Base-by-base conservation (phyloP, 192 early-diverging fungal genomes). In the Spizellomyces sp. region DNA sequence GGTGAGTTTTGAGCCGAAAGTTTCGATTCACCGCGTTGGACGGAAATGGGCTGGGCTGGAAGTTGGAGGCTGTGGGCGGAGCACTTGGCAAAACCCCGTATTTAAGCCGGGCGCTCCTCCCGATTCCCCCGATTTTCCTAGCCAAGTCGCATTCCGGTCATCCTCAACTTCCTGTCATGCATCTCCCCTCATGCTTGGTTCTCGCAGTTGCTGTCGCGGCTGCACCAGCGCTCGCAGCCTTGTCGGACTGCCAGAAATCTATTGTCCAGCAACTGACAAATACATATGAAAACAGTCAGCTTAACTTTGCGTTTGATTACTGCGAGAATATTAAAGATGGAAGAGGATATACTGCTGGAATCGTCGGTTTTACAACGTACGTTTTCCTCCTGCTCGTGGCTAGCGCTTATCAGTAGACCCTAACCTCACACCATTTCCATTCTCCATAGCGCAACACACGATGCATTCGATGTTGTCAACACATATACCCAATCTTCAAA, bases 291-390 rank as follows among this genome's bases (percentile, higher is more conserved):
- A 72, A 77, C 64, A 75, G 74, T 12, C 61, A 57, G 22, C 75
- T 56, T 1, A 9, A 70, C 48, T 80, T 83, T 55, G 45, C 76
- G 45, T 86, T 77, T 58, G 78, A 75, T 22, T 79, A 78, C 52
- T 81, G 76, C 70, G 64, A 73, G 36, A 54, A 81, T 45, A 73
- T 83, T 36, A 9, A 67, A 0, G 74, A 80, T 56, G 77, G 77
- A 21, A 64, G 81, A n/a, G 85, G 79, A 8, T 86, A 71, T 48
- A 77, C 80, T 9, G 75, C 69, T 36, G 85, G 85, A 17, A 81
- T 86, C 62, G 81, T 80, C 5, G 81, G 80, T 2, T 86, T 86
- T 70, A 81, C 78, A 47, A 80, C 85, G 45, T 75, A 56, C 41
- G 42, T n/a, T 65, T 15, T 62, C 47, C 14, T 7, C 15, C 5